Conservation (phyloP, 169 alveolate species). For the Toxoplasma gondii region DNA sequence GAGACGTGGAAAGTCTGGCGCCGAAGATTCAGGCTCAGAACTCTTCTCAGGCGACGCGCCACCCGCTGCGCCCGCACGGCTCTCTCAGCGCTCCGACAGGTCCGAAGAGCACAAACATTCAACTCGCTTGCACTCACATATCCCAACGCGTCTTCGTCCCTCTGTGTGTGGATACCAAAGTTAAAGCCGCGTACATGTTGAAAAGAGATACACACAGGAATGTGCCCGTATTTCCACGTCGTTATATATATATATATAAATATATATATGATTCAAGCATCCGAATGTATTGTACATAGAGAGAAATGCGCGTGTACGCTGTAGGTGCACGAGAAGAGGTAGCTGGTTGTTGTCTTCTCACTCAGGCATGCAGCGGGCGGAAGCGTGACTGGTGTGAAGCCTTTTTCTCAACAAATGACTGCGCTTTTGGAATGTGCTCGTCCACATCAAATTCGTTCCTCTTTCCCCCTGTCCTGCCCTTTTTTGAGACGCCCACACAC, state of each 20-base stretch:
- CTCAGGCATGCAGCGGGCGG: neutral
- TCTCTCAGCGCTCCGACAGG: neutral
- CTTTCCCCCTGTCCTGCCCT: neutral
- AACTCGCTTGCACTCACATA: neutral
- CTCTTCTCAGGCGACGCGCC: neutral
- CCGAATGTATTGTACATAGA: neutral
- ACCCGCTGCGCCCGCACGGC: neutral
- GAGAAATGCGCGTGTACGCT: neutral
- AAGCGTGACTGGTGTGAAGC: neutral
- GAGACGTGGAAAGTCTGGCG: conserved; percentile 14
- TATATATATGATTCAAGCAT: neutral
- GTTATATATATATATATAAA: no score
- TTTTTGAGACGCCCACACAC: neutral
- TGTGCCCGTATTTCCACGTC: no score
- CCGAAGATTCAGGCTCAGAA: neutral
- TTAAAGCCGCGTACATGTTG: no score
- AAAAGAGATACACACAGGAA: no score
- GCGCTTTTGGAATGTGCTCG: neutral
- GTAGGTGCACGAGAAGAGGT: neutral
- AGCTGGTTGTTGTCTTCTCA: neutral
- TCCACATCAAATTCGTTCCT: neutral
- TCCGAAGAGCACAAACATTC: neutral
- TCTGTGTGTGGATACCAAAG: no score
- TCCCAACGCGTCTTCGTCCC: neutral
- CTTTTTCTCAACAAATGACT: neutral